Evolutionary conservation across 441 rosid genomes (phyloP).

Genomic region (Macaranga tanarius): DNA sequence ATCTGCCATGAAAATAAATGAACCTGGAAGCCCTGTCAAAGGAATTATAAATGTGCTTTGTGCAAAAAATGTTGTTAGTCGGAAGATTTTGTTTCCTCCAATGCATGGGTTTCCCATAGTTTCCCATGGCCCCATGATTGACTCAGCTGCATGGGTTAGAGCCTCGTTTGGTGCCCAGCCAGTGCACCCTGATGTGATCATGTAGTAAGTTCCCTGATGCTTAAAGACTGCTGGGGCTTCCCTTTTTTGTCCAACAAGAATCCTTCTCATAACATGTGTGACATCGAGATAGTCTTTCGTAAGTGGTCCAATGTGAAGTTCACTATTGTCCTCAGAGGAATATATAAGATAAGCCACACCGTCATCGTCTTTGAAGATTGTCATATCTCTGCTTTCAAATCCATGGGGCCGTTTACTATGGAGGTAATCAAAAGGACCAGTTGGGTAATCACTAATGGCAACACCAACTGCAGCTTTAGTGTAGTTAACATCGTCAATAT

Average conservation of each 20-base stretch:
- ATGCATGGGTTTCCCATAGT: slow-evolving; percentile 82
- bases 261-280: slow-evolving; percentile 47
- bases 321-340: slow-evolving; percentile 87
- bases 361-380: slow-evolving; percentile 79
- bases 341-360: slow-evolving; percentile 74
- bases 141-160: slow-evolving; percentile 76
- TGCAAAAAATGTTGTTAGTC: slow-evolving; percentile 70
- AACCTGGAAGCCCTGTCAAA: slow-evolving; percentile 56
- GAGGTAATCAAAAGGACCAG: slow-evolving; percentile 79
- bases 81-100: slow-evolving; percentile 72
- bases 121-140: slow-evolving; percentile 94
- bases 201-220: slow-evolving; percentile 72
- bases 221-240: slow-evolving; percentile 94
- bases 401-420: slow-evolving; percentile 81
- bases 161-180: slow-evolving; percentile 99
- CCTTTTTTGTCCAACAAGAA: slow-evolving; percentile 70
- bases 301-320: slow-evolving; percentile 83
- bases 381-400: slow-evolving; percentile 91
- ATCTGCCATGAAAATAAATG: slow-evolving; percentile 86
- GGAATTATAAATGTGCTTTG: slow-evolving; percentile 86
- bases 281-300: slow-evolving; percentile 72
- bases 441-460: slow-evolving; percentile 67
- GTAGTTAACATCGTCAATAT: slow-evolving; percentile 84
- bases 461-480: slow-evolving; percentile 89
- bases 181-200: slow-evolving; percentile 88